These are phyloP conservation scores for Plectosphaerella cucumerina DNA, from an alignment of 2,329 filamentous ascomycete species.

Conservation along the genomic window DNA sequence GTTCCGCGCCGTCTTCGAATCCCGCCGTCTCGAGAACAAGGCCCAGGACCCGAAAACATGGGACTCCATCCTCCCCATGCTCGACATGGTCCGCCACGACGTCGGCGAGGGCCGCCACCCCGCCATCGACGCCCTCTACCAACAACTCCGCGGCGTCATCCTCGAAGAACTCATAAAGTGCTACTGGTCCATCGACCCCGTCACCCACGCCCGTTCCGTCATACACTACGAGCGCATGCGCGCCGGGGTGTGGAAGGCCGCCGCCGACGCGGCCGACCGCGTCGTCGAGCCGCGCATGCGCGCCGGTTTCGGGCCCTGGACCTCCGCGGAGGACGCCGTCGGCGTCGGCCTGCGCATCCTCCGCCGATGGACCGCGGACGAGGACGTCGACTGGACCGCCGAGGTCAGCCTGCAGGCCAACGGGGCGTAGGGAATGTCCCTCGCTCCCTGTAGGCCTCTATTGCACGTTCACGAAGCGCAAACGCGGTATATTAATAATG, in stretches of 20 bases:
- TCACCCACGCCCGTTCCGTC: constrained; percentile 12
- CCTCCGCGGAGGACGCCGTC: constrained; percentile 38
- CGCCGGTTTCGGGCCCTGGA: constrained; percentile 35
- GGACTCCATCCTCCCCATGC: constrained; percentile 40
- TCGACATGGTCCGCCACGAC: constrained; percentile 35
- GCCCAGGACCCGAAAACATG: constrained; percentile 35
- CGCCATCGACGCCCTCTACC: constrained; percentile 33
- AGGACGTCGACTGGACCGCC: constrained; percentile 42
- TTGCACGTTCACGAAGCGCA: background rate
- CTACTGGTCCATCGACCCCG: constrained; percentile 23
- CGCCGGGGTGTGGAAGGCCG: constrained; percentile 18
- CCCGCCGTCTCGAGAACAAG: constrained; percentile 38
- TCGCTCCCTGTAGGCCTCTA: background rate
- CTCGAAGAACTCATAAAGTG: constrained; percentile 41
- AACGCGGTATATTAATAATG: no score
- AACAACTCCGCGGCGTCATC: constrained; percentile 39
- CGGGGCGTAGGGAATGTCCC: background rate
- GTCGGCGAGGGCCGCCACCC: constrained; percentile 25
- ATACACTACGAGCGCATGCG: constrained; percentile 21
- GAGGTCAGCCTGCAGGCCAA: constrained; percentile 19
- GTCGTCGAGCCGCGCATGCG: constrained; percentile 21
- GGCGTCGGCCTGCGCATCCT: constrained; percentile 33
- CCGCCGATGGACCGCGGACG: constrained; percentile 37
- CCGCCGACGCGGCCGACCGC: constrained; percentile 24
- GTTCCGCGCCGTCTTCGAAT: constrained; percentile 45